Percentiles rank a stretch among this genome's conserved stretches.
Evolutionary conservation across 1,284 basidiomycete genomes (phyloP).

Genomic region (Puccinia horiana): DNA sequence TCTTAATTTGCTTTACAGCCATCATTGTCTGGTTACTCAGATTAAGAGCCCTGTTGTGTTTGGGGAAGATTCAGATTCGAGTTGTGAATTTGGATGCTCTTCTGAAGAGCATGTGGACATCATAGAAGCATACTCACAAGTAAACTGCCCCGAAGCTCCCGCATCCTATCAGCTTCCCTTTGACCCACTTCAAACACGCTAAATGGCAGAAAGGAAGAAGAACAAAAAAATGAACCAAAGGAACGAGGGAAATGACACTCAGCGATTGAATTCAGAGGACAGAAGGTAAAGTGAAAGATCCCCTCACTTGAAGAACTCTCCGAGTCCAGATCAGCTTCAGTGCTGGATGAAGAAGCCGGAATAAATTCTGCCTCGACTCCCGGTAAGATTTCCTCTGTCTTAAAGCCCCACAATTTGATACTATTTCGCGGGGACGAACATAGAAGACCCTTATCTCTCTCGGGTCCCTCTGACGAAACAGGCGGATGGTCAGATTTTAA

Average conservation of each 20-base stretch:
- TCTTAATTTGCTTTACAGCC: conserved; percentile 97
- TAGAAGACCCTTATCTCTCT: conserved; percentile 49
- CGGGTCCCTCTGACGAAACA: conserved; percentile 21
- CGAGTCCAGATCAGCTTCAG: conserved; percentile 52
- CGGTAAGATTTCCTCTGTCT: conserved; percentile 86
- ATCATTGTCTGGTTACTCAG: conserved; percentile 99
- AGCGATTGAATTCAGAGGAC: neutral
- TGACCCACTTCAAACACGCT: conserved; percentile 97
- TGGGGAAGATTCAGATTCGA: neutral
- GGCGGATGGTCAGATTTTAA: conserved; percentile 60
- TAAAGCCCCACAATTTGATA: conserved; percentile 94
- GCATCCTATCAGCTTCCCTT: conserved; percentile 92
- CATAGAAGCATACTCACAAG: conserved; percentile 60
- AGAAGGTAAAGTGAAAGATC: conserved; percentile 54
- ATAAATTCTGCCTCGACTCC: conserved; percentile 60
- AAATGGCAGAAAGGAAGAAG: neutral
- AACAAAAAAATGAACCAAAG: too few relatives aligned
- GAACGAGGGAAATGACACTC: conserved; percentile 1
- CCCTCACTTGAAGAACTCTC: conserved; percentile 36
- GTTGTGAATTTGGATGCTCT: neutral
- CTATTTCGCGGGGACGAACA: conserved; percentile 73
- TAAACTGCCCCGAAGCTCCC: conserved; percentile 96
- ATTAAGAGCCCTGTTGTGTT: conserved; percentile 69
- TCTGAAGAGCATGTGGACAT: neutral
- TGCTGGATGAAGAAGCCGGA: conserved; percentile 54